Evolutionary conservation across 1,284 basidiomycete genomes (phyloP).

Genomic region (Ceratobasidium papillatum): DNA sequence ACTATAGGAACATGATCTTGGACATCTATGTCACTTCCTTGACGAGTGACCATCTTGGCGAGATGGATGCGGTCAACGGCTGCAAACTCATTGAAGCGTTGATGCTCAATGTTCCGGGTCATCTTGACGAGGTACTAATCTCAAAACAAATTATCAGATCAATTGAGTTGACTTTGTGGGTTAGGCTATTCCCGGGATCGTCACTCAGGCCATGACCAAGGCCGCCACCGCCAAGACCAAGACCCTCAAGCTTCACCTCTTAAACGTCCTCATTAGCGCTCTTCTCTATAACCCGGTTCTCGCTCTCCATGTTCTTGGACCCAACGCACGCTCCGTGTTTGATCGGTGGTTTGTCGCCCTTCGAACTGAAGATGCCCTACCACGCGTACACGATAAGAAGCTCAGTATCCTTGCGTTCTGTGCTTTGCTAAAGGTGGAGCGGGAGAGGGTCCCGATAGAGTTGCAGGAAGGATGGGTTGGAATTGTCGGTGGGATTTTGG

Average conservation of each 20-base stretch:
- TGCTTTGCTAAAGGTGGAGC: slow-evolving; percentile 73
- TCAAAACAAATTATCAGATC: no score
- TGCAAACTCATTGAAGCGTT: slow-evolving; percentile 87
- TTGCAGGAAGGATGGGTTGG: slow-evolving; percentile 75
- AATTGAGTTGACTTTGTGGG: neutral
- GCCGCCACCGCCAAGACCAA: slow-evolving; percentile 68
- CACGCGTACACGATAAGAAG: slow-evolving; percentile 93
- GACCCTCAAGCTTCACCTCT: slow-evolving; percentile 76
- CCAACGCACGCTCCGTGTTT: slow-evolving; percentile 73
- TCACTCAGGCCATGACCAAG: slow-evolving; percentile 67
- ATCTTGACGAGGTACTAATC: slow-evolving; percentile 73
- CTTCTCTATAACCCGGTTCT: slow-evolving; percentile 86
- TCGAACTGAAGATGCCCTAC: slow-evolving; percentile 67
- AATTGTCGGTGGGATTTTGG: slow-evolving; percentile 73
- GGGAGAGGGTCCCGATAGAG: slow-evolving; percentile 63
- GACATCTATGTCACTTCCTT: slow-evolving; percentile 87
- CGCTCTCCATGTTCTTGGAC: slow-evolving; percentile 79
- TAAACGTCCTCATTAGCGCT: slow-evolving; percentile 84
- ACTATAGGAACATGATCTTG: slow-evolving; percentile 83
- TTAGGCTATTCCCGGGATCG: slow-evolving; percentile 64
- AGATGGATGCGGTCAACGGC: slow-evolving; percentile 83
- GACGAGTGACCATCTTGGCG: slow-evolving; percentile 76
- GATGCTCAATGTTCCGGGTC: slow-evolving; percentile 79
- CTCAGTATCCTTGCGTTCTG: slow-evolving; percentile 79
- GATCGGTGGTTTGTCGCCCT: slow-evolving; percentile 81